Base-by-base conservation (phyloP, 2,329 filamentous ascomycete genomes). In the Fusarium pseudoanthophilum region DNA sequence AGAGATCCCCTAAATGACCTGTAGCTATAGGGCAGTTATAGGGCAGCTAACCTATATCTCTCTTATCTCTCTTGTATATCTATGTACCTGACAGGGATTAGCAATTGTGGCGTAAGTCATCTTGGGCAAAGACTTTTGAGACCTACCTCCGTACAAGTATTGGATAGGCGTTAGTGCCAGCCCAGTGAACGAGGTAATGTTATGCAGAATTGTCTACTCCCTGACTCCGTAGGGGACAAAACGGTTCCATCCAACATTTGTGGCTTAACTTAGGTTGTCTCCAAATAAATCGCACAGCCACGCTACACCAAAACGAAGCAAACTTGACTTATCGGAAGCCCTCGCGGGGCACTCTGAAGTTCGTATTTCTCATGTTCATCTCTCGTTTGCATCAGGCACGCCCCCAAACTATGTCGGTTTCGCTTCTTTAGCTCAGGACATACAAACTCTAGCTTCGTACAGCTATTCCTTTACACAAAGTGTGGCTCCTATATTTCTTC, bases 181-280 rank as follows among this genome's bases (percentile, higher is more conserved):
- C 37, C 43, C 37, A 64, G 45, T 61, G 61, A 34, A 48, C 28
- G 52, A 46, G 32, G 49, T 49, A 62, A 65, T 59, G 28, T 42
- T 51, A 55, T 60, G 39, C 43, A 52, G 51, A 55, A 61, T 39
- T 43, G 30, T 28, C 24, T 37, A 36, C 36, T 26, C 26, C 26
- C 26, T 26, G 26, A 26, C 26, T 36, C 15, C 9, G 16, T 16
- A 21, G 18, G 32, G 30, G n/a, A 48, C 24, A 34, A 64, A 37
- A 46, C 45, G 65, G 56, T 69, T 43, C 16, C 28, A 8, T 26
- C 24, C 24, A 32, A 20, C 30, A 34, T 36, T 34, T 74, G 68
- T 74, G 72, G 68, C 71, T 72, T 32, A 32, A 64, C 71, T 72
- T 32, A 32, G 28, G 28, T 24, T 67, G 20, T 34, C 26, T 26